Evolutionary conservation across 441 rosid species (phyloP), one percentile per base, ranked within the genome.

Genomic region (Euphorbia schlechtendalii): DNA sequence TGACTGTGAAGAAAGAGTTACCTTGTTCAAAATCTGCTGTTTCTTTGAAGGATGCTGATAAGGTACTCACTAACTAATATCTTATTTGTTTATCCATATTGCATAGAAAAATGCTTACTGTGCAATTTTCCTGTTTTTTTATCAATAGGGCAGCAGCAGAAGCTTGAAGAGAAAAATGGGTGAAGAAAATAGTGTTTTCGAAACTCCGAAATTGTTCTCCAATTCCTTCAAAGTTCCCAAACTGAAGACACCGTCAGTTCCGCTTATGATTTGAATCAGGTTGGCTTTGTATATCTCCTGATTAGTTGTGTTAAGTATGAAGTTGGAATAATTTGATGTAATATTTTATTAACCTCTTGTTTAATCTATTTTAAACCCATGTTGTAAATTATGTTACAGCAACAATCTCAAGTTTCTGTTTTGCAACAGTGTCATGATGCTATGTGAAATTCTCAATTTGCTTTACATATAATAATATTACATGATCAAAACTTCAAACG

Each of bases 171-270:
- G 96, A 74, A 83, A 83, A 79, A 75, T 2, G 22, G 69, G 48
- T 32, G 81, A 71, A 32, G 68, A 45, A 3, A 62, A 20, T 69
- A 11, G 64, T 53, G 57, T 53, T 53, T 57, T 67, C 28, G 86
- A 78, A 56, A 77, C 82, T 56, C 94, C 92, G 25, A 90, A 74
- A 72, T 68, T 88, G 79, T 90, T 90, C 82, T 71, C 85, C 21
- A 76, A 89, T 38, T 24, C 77, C 15, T 90, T 89, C 72, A 85
- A 81, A 76, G 80, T 88, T 59, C 96, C 97, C 67, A 90, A 86
- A 75, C 72, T 90, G 81, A 92, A 90, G 87, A 67, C 24, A 27
- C 56, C 78, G 9, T 32, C 73, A 36, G 30, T 58, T n/a, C 34
- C 28, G 30, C 28, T 24, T 32, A 14, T 8, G 43, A 18, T 15